Conservation (phyloP, 176 grass and related monocot genomes). For the Zea luxurians region DNA sequence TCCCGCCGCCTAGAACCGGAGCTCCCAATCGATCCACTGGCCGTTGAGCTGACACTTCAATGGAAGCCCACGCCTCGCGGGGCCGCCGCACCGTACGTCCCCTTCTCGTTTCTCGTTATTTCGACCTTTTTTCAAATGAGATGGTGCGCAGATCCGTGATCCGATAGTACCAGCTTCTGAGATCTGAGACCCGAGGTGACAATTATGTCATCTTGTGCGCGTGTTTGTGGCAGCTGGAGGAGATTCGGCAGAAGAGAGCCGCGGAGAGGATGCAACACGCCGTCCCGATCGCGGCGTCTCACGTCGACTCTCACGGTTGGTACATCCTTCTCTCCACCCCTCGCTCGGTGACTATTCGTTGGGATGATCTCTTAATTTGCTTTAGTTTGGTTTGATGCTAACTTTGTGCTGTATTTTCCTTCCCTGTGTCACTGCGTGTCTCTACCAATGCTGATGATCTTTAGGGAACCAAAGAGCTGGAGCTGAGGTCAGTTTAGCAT, state of each 20-base stretch:
- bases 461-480: slow-evolving; percentile 39
- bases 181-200: slow-evolving; percentile 8
- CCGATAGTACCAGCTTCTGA: not conserved
- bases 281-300: slow-evolving; percentile 43
- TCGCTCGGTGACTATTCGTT: not conserved
- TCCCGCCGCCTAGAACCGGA: slow-evolving; percentile 23
- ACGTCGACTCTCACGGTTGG: slow-evolving; percentile 57
- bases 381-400: slow-evolving; percentile 14
- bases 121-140: not conserved
- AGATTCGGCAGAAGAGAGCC: slow-evolving; percentile 94
- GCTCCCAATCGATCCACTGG: not conserved
- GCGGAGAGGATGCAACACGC: slow-evolving; percentile 56
- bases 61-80: slow-evolving; percentile 68
- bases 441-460: not conserved
- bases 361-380: not conserved
- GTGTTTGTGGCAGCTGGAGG: slow-evolving; percentile 57
- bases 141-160: slow-evolving; percentile 35
- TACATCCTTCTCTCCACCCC: slow-evolving; percentile 5
- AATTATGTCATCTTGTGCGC: not conserved
- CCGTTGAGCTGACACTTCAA: slow-evolving; percentile 23
- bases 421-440: too few relatives aligned
- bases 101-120: not conserved
- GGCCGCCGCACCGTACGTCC: slow-evolving; percentile 65
- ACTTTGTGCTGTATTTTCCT: not conserved
- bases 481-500: slow-evolving; percentile 41